Evolutionary conservation across 2,329 filamentous ascomycete species (phyloP).

Genomic region (Fusarium goolgardi): DNA sequence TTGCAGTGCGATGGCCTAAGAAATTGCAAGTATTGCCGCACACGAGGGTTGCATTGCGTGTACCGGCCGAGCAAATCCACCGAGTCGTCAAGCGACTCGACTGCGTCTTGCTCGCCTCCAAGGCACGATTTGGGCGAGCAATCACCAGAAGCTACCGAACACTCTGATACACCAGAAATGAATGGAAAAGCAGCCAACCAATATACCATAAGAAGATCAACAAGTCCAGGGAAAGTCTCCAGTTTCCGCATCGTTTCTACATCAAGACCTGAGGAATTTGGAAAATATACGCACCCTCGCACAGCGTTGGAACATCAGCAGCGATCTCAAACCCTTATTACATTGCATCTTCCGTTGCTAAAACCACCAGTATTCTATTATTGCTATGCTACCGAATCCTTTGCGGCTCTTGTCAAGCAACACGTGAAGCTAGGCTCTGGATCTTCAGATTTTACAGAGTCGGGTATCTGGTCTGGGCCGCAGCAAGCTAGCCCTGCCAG

Average conservation of each 20-base stretch:
- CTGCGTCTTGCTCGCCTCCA: background rate
- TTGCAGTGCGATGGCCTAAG: conserved; percentile 67
- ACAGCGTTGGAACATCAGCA: conserved; percentile 71
- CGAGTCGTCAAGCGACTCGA: conserved; percentile 5
- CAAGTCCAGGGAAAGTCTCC: background rate
- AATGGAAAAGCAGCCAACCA: background rate
- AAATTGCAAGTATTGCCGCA: conserved; percentile 69
- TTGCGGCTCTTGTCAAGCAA: conserved; percentile 69
- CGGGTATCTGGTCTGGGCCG: conserved; percentile 67
- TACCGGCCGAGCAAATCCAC: conserved; percentile 14
- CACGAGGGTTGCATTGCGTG: conserved; percentile 43
- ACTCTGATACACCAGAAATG: background rate
- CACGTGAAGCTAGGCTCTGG: conserved; percentile 67
- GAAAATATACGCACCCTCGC: conserved; percentile 64
- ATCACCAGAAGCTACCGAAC: background rate
- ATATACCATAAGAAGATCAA: background rate
- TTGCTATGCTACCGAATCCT: conserved; percentile 71
- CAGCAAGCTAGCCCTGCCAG: conserved; percentile 65
- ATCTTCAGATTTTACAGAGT: conserved; percentile 66
- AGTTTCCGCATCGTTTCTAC: background rate
- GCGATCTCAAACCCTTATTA: conserved; percentile 44
- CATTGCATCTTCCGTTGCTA: conserved; percentile 26
- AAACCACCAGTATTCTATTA: conserved; percentile 65
- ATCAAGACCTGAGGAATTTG: conserved; percentile 64
- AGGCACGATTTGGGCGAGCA: background rate